Conservation (phyloP, 345 rosid species). For the Rhizophora apiculata region DNA sequence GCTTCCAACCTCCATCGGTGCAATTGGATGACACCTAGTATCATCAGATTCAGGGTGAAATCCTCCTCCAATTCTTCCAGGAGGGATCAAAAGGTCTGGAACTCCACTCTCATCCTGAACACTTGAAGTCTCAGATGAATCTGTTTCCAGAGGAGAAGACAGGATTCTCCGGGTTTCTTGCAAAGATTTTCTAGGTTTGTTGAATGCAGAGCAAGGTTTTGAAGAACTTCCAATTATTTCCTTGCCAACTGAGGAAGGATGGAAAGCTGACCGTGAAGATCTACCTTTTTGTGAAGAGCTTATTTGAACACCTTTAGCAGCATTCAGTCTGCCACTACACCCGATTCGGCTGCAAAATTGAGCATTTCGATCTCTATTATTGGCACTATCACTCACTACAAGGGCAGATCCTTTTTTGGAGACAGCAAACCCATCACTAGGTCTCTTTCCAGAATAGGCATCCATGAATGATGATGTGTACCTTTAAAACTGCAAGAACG, state of each 20-base stretch:
- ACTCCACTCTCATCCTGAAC: slow-evolving; percentile 51
- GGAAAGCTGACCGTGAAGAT: slow-evolving; percentile 44
- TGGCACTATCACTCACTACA: slow-evolving; percentile 54
- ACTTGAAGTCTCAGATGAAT: slow-evolving; percentile 69
- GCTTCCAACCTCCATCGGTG: slow-evolving; percentile 40
- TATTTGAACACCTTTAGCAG: slow-evolving; percentile 46
- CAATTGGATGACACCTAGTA: slow-evolving; percentile 26
- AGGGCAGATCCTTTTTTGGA: slow-evolving; percentile 52
- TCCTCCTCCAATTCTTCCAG: slow-evolving; percentile 24
- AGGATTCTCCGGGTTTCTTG: slow-evolving; percentile 44
- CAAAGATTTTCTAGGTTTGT: slow-evolving; percentile 36
- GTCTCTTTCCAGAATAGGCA: slow-evolving; percentile 65
- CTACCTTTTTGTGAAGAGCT: slow-evolving; percentile 52
- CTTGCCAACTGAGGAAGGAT: slow-evolving; percentile 53
- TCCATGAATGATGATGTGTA: slow-evolving; percentile 49
- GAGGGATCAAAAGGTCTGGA: slow-evolving; percentile 21
- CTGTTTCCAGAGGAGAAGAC: slow-evolving; percentile 37
- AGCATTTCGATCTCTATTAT: slow-evolving; percentile 50
- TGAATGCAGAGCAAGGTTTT: slow-evolving; percentile 35
- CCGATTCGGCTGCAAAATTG: slow-evolving; percentile 63
- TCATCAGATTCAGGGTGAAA: slow-evolving; percentile 30
- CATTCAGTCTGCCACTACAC: slow-evolving; percentile 55
- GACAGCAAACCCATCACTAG: slow-evolving; percentile 38
- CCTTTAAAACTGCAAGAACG: slow-evolving; percentile 35
- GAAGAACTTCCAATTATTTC: slow-evolving; percentile 73